These are phyloP conservation scores for Saccharomyces eubayanus DNA, from an alignment of 805 yeast genomes.

Conservation along the genomic window DNA sequence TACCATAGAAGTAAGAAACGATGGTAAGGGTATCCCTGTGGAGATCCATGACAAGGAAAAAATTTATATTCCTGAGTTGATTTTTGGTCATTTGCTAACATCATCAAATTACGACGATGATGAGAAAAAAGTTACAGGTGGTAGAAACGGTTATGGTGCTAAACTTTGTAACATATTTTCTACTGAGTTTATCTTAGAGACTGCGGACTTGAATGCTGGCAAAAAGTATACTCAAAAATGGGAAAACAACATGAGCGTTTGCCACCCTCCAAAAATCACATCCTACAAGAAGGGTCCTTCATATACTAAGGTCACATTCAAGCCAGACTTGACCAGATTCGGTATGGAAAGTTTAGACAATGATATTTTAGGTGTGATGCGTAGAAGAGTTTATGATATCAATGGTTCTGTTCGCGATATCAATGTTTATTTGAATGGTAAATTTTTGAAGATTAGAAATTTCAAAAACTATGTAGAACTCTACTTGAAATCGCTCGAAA, in stretches of 20 bases:
- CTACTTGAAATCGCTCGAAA: constrained; percentile 70
- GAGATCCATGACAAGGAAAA: constrained; percentile 88
- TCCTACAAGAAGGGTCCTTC: constrained; percentile 48
- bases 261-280: constrained; percentile 66
- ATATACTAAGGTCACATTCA: constrained; percentile 78
- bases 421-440: constrained; percentile 69
- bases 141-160: constrained; percentile 98
- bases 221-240: constrained; percentile 72
- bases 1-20: constrained; percentile 73
- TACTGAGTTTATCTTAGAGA: constrained; percentile 75
- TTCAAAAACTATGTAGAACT: constrained; percentile 86
- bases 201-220: constrained; percentile 65
- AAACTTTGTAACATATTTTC: constrained; percentile 94
- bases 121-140: constrained; percentile 94
- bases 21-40: constrained; percentile 91
- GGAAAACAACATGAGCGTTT: constrained; percentile 76
- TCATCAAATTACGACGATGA: constrained; percentile 95
- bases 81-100: constrained; percentile 89
- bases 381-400: constrained; percentile 90
- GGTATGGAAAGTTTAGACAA: constrained; percentile 78
- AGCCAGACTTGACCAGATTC: constrained; percentile 79
- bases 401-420: constrained; percentile 89
- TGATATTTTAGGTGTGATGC: constrained; percentile 74
- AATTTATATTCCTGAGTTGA: constrained; percentile 90
- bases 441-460: constrained; percentile 54